These are phyloP conservation scores for Rhododendron ovatum DNA, from an alignment of 148 eudicot genomes.

Conservation along the genomic window DNA sequence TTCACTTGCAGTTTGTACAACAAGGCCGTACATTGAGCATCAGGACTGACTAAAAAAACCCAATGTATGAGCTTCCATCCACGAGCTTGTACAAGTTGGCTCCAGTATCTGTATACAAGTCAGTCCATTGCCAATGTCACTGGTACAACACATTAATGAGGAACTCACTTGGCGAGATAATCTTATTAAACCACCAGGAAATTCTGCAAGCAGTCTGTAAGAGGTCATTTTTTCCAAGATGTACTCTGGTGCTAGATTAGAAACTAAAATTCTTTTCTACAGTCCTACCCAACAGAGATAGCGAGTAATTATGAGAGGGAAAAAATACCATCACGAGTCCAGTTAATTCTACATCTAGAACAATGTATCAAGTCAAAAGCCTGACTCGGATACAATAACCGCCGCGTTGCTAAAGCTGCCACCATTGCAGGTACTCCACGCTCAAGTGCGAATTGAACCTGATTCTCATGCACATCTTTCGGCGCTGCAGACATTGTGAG, in stretches of 20 bases:
- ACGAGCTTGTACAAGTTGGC: not conserved
- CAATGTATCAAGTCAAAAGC: conserved; percentile 96
- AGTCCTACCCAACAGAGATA: not conserved
- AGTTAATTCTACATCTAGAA: conserved; percentile 97
- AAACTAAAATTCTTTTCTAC: not conserved
- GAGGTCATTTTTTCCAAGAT: not conserved
- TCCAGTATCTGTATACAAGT: not conserved
- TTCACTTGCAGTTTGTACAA: not conserved
- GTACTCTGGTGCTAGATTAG: not conserved
- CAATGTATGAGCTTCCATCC: not conserved
- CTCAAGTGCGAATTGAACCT: conserved; percentile 96
- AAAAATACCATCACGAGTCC: conserved; percentile 78
- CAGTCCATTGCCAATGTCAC: not conserved
- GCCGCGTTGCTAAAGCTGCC: conserved; percentile 76
- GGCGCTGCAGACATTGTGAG: conserved; percentile 89
- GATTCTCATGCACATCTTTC: conserved; percentile 46
- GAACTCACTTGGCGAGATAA: not conserved
- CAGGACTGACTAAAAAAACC: not conserved
- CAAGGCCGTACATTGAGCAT: not conserved
- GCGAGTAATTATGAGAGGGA: conserved; percentile 3
- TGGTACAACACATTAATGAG: not conserved
- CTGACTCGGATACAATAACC: conserved; percentile 84
- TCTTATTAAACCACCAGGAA: not conserved
- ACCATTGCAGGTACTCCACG: conserved; percentile 99
- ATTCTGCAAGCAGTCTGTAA: not conserved